These are phyloP conservation scores for Eremomyces bilateralis DNA, from an alignment of 495 filamentous ascomycete species.

Conservation along the genomic window DNA sequence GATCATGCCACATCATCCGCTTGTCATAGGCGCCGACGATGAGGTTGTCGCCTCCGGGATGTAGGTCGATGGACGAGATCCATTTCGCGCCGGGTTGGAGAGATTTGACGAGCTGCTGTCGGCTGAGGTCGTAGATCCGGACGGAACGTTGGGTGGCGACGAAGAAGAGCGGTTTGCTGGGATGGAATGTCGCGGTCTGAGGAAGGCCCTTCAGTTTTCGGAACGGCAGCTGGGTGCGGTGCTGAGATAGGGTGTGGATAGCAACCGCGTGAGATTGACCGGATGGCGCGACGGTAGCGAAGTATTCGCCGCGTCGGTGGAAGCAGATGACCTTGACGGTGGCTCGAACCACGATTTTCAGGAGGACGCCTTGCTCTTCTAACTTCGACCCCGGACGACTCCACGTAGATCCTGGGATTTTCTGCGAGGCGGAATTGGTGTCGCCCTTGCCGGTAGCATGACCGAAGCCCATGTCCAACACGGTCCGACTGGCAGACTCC, in stretches of 20 bases:
- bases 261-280: slow-evolving; percentile 65
- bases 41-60: slow-evolving; percentile 81
- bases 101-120: slow-evolving; percentile 73
- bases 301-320: slow-evolving; percentile 89
- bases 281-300: slow-evolving; percentile 70
- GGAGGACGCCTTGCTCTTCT: slow-evolving; percentile 53
- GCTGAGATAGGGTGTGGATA: slow-evolving; percentile 88
- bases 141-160: slow-evolving; percentile 86
- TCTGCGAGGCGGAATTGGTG: slow-evolving; percentile 30
- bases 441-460: slow-evolving; percentile 45
- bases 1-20: slow-evolving; percentile 87
- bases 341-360: slow-evolving; percentile 57
- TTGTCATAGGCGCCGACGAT: slow-evolving; percentile 88
- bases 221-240: slow-evolving; percentile 87
- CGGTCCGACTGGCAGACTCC: slow-evolving; percentile 46
- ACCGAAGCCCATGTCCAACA: slow-evolving; percentile 75
- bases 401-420: slow-evolving; percentile 63
- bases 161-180: slow-evolving; percentile 77
- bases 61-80: slow-evolving; percentile 86
- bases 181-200: slow-evolving; percentile 86
- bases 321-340: slow-evolving; percentile 78
- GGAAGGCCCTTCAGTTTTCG: slow-evolving; percentile 61
- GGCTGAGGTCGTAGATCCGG: slow-evolving; percentile 76
- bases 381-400: slow-evolving; percentile 51
- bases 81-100: slow-evolving; percentile 82